phyloP scores from a whole-genome alignment of 768 basidiomycete species.

The Wakefieldia striispora region DNA sequence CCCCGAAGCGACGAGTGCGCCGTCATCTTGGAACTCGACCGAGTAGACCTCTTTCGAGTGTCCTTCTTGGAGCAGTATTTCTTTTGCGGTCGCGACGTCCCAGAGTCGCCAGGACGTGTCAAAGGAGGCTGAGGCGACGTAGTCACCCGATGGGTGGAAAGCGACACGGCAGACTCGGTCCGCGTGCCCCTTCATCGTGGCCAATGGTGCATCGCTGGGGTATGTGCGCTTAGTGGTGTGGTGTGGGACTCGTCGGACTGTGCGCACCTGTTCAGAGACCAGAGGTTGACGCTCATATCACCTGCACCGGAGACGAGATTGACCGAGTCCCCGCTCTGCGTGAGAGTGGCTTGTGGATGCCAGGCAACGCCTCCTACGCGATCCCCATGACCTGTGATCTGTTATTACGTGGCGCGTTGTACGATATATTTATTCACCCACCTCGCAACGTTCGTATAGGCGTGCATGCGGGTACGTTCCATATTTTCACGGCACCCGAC shows the following conservation, averaged over 20 bases:
- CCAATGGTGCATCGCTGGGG: conserved; percentile 78
- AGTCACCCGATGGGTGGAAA: conserved; percentile 94
- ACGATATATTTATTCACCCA: conserved; percentile 27
- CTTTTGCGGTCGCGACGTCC: conserved; percentile 82
- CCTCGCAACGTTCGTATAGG: conserved; percentile 74
- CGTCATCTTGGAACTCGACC: conserved; percentile 95
- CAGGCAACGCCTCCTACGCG: conserved; percentile 95
- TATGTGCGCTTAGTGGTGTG: conserved; percentile 4
- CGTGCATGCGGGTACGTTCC: conserved; percentile 93
- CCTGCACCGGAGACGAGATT: conserved; percentile 92
- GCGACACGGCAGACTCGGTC: conserved; percentile 91
- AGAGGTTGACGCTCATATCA: conserved; percentile 81
- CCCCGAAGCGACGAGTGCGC: conserved; percentile 92
- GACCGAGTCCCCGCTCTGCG: conserved; percentile 58
- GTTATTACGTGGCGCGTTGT: conserved; percentile 5
- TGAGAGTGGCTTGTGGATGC: conserved; percentile 90
- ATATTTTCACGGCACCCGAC: conserved; percentile 92
- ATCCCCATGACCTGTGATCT: conserved; percentile 71
- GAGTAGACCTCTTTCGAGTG: conserved; percentile 97
- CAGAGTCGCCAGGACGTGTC: conserved; percentile 98
- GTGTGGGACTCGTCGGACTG: background rate
- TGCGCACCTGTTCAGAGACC: conserved; percentile 80
- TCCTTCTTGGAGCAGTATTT: conserved; percentile 90
- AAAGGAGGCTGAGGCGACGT: conserved; percentile 92
- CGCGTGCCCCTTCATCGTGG: conserved; percentile 83